Conservation (phyloP, 1,284 basidiomycete species). For the Wallemia hederae region DNA sequence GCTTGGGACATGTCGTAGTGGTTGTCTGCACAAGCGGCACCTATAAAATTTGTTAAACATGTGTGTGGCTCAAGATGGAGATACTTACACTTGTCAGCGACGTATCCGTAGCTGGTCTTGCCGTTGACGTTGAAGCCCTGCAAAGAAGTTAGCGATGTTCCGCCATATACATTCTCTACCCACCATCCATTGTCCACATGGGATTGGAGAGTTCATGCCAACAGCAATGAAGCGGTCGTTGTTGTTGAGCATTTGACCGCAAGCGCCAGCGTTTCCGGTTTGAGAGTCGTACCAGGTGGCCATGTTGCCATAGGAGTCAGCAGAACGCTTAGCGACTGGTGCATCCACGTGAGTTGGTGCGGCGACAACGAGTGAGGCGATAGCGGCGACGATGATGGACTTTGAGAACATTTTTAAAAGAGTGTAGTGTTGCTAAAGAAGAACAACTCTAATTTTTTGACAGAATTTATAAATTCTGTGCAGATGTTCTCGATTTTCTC, state of each 20-base stretch:
- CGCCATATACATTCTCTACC: too few species aligned
- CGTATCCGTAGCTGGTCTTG: background rate
- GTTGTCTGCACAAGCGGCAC: background rate
- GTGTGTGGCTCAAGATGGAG: background rate
- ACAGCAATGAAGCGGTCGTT: background rate
- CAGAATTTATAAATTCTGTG: too few species aligned
- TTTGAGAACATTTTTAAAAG: background rate
- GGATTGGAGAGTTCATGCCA: background rate
- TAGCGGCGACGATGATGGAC: background rate
- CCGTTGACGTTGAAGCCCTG: background rate
- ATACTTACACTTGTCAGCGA: background rate
- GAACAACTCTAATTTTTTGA: too few species aligned
- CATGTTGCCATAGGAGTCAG: background rate
- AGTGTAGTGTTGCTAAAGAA: background rate
- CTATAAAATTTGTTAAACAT: background rate
- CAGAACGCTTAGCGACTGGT: background rate
- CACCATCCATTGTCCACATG: background rate
- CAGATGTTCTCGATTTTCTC: too few species aligned
- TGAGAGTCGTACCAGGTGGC: background rate
- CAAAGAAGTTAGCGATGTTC: too few species aligned
- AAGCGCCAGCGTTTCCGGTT: background rate
- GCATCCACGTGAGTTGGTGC: background rate
- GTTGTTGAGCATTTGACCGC: background rate
- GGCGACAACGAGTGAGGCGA: background rate
- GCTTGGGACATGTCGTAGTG: background rate